Evolutionary conservation across 305 asterid species (phyloP), one percentile per base, ranked within the genome.

Genomic region (Fraxinus greggii): DNA sequence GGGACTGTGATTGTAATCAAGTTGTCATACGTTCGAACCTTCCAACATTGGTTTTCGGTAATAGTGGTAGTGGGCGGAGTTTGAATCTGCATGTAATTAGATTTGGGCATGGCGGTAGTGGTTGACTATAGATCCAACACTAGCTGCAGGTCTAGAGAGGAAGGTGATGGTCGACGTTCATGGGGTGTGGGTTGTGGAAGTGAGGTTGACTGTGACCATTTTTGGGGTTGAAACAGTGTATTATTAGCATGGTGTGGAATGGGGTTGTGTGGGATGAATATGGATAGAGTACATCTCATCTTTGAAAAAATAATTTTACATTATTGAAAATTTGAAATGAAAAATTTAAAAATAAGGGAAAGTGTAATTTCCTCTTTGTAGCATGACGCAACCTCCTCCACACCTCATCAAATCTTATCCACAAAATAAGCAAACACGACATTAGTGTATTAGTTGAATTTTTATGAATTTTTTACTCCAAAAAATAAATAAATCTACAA

Each of bases 11-110:
- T 96, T 83, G 98, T 91, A 7, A 76, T 96, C 75, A 93, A 98
- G 7, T 97, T 98, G 2, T 92, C 97, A 7, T 94, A 94, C 76
- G 97, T 96, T 0, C 83, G 98, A 81, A 94, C 98, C 63, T 96
- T 96, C 72, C 98, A 96, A 42, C n/a, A 42, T 0, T 42, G n/a
- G 5, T 12, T 42, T 42, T 42, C 13, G 4, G 0, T 12, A 0
- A 5, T 0, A 13, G n/a, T 42, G 17, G 2, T 5, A 42, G 2
- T 42, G 5, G 54, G n/a, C 1, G 1, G 5, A 42, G n/a, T 42
- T 42, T 2, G 3, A 42, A 12, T 3, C 1, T 0, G 1, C 0
- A 0, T 42, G 54, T 42, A 12, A 42, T 4, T 42, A 12, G n/a
- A 42, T 42, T 1, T 42, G 1, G 54, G n/a, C 3, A 12, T 42